Evolutionary conservation across 1,284 basidiomycete genomes (phyloP).

Genomic region (Tremellales sp.): DNA sequence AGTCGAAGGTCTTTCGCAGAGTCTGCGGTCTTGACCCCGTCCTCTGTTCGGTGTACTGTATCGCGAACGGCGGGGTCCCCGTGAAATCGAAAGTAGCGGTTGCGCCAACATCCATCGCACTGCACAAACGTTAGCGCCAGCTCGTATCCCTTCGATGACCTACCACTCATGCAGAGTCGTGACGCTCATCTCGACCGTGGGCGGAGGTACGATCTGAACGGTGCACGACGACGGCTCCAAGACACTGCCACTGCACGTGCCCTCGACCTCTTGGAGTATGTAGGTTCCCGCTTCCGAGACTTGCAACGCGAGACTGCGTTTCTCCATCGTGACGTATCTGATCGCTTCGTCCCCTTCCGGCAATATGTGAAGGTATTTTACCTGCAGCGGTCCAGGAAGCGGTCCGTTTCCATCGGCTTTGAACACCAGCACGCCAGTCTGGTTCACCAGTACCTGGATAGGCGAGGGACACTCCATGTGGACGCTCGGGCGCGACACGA

Average conservation of each 20-base stretch:
- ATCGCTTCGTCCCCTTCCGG: constrained; percentile 17
- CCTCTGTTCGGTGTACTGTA: constrained; percentile 72
- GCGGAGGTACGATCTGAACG: constrained; percentile 69
- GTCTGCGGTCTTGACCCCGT: constrained; percentile 62
- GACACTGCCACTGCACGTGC: constrained; percentile 74
- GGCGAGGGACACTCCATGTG: constrained; percentile 72
- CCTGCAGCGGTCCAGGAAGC: constrained; percentile 17
- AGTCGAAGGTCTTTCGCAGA: constrained; percentile 56
- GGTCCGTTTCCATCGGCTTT: constrained; percentile 18
- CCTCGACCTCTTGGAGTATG: constrained; percentile 65
- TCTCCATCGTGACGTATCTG: constrained; percentile 56
- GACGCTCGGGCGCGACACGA: constrained; percentile 70
- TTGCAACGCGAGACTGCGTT: constrained; percentile 53
- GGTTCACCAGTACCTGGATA: constrained; percentile 62
- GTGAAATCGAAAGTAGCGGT: constrained; percentile 80
- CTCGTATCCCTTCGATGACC: constrained; percentile 21
- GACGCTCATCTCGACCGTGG: constrained; percentile 80
- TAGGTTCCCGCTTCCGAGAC: constrained; percentile 76
- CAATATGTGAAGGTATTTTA: constrained; percentile 25
- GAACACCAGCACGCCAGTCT: constrained; percentile 27
- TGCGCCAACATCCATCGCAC: constrained; percentile 90
- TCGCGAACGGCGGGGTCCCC: constrained; percentile 83
- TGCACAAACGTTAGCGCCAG: constrained; percentile 44
- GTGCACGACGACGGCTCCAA: constrained; percentile 72
- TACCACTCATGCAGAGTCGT: constrained; percentile 88